Evolutionary conservation across 1,139 yeast species (phyloP).

Genomic region (Geotrichum phurueaensis): DNA sequence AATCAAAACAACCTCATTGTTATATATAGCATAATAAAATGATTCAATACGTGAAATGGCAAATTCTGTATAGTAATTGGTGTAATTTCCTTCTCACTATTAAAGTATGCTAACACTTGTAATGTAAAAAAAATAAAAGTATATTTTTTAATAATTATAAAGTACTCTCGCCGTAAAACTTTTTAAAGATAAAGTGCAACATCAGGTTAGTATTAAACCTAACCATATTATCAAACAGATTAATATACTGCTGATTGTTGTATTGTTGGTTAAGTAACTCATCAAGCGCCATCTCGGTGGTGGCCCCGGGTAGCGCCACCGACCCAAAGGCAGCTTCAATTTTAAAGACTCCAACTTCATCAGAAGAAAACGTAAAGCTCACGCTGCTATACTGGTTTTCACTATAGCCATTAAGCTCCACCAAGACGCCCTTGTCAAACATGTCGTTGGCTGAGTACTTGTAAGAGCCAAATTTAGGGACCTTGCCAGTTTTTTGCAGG

Average conservation of each 20-base stretch:
- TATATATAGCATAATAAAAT: no score
- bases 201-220: conserved; percentile 60
- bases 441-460: conserved; percentile 74
- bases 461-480: conserved; percentile 77
- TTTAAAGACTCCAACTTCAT: conserved; percentile 63
- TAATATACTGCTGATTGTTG: conserved; percentile 43
- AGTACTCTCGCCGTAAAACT: conserved; percentile 49
- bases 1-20: neutral
- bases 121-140: neutral
- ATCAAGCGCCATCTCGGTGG: conserved; percentile 53
- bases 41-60: no score
- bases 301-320: conserved; percentile 47
- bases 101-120: neutral
- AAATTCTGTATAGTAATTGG: no score
- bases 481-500: conserved; percentile 57
- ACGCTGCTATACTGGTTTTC: conserved; percentile 60
- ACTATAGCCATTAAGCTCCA: conserved; percentile 45
- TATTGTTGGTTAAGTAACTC: conserved; percentile 63
- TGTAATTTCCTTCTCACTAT: no score
- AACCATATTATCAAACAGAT: conserved; percentile 60
- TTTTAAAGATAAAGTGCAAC: conserved; percentile 61
- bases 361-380: conserved; percentile 70
- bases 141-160: neutral
- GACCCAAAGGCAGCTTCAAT: conserved; percentile 58
- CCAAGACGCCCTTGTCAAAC: conserved; percentile 63